Base-by-base conservation (phyloP, 176 grass and related monocot genomes). In the Alopecurus myosuroides region DNA sequence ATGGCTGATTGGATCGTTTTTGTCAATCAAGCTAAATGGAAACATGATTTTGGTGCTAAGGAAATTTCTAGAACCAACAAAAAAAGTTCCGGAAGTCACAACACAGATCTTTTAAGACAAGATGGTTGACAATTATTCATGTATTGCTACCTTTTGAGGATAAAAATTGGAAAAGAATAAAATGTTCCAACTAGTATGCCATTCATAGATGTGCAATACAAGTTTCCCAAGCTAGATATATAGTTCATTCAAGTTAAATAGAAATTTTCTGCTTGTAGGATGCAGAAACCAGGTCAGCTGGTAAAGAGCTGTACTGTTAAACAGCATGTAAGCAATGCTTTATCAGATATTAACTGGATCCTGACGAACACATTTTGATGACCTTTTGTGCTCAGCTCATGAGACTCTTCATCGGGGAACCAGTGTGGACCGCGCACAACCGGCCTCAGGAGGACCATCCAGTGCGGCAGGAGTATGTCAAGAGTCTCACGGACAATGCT, bases 401-500 rank as follows among this genome's bases (percentile, higher is more conserved):
- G 96, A 92, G 93, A 61, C 90, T 98, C 56, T 98, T 98, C 82
- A 72, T 95, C 1, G 91, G 93, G 22, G 89, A 89, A 70, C 96
- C 93, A 12, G 88, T 98, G 28, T 95, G 96, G 93, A 88, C 87
- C 1, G 87, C 96, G 7, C 73, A 90, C 64, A 95, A 95, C 77
- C 85, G 93, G 11, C 96, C 96, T 60, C 93, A 98, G 81, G 96
- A 95, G 69, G 85, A 95, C 17, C 91, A 98, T 81, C 93, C 91
- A 5, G 93, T 86, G 20, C 88, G 96, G 83, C 91, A 92, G 84
- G 83, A 89, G 13, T 98, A 98, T 53, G 58, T 92, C 31, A 91
- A 95, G 89, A 90, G 46, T 70, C 71, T 98, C 77, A 81, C 48
- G 4, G 84, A 82, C 80, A 83, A 40, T 73, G 92, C 84, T 28